Evolutionary conservation across 176 grass and related monocot species (phyloP), one percentile per base, ranked within the genome.

Genomic region (Carex pumila): DNA sequence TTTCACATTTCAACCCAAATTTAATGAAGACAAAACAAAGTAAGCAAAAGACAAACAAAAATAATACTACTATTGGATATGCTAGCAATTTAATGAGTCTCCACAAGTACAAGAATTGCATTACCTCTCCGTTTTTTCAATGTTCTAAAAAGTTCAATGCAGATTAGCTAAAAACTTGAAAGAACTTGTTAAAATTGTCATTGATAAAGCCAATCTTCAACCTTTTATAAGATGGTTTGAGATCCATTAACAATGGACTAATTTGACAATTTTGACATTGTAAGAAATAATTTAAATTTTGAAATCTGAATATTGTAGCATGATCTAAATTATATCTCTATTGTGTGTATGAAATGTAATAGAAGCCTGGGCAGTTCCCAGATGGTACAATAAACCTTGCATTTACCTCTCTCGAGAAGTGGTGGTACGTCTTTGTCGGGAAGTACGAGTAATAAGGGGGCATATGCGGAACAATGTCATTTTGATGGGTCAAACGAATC

Each of bases 381-480:
- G 39, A 55, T 32, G 13, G 49, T 76, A 54, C 30, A 54, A 31
- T 71, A 76, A 49, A 76, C 49, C 6, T 32, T 82, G 56, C 8
- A 58, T 31, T 89, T 57, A 97, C 94, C 94, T 97, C 94, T 91
- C 87, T 92, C 21, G 94, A 52, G 43, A 97, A 94, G 89, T 97
- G 94, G 85, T 92, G 94, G 73, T 94, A 94, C 47, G 94, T 97
- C 88, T 88, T 92, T 88, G 77, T 61, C 19, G 90, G 76, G 17
- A 97, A 90, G 63, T 89, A 91, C 31, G 84, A 85, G 84, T 91
- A 94, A 83, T 97, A 97, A 34, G 94, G 94, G 52, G 94, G 92
- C 76, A 94, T 86, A 87, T 97, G 94, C 10, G 94, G 94, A 61
- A 97, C 94, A 85, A 97, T 86, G 17, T 97, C 94, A 86, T 97